Conservation (phyloP, 2,329 filamentous ascomycete genomes). For the Raffaelea deltoideospora region DNA sequence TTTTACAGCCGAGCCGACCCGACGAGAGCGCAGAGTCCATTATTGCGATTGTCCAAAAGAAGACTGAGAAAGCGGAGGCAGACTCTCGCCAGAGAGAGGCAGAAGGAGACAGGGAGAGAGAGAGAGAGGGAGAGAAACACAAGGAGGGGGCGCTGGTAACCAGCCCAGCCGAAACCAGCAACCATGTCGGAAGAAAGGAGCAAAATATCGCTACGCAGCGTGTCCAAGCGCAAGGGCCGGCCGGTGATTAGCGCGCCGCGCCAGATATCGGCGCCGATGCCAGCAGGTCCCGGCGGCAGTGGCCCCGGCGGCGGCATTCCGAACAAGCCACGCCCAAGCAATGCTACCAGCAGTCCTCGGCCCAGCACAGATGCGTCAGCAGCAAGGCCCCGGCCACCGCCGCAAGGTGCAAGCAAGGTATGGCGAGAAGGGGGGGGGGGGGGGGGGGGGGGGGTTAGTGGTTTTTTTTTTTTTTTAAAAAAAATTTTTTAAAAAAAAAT, state of each 20-base stretch:
- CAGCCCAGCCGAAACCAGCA: neutral
- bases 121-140: too few relatives aligned
- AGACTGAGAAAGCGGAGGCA: neutral
- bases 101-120: too few relatives aligned
- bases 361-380: conserved; percentile 15
- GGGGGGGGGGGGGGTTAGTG: neutral
- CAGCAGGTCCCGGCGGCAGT: conserved; percentile 26
- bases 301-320: conserved; percentile 14
- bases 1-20: too few relatives aligned
- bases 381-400: conserved; percentile 31
- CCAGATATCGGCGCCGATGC: conserved; percentile 48
- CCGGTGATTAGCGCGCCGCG: conserved; percentile 46
- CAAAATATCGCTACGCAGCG: conserved; percentile 48
- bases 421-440: conserved; percentile 36
- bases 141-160: too few relatives aligned
- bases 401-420: too few relatives aligned
- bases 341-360: conserved; percentile 15
- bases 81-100: neutral
- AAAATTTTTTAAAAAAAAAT: too few relatives aligned
- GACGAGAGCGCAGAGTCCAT: too few relatives aligned
- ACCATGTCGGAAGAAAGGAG: conserved; percentile 46
- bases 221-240: conserved; percentile 43
- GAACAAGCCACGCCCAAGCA: conserved; percentile 14
- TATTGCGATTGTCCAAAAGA: neutral
- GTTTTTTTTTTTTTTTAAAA: too few relatives aligned